A percentile compares a stretch with the other conserved stretches of the same genome.
Conservation (phyloP, 495 filamentous ascomycete species). For the Penicillium cosmopolitanum region DNA sequence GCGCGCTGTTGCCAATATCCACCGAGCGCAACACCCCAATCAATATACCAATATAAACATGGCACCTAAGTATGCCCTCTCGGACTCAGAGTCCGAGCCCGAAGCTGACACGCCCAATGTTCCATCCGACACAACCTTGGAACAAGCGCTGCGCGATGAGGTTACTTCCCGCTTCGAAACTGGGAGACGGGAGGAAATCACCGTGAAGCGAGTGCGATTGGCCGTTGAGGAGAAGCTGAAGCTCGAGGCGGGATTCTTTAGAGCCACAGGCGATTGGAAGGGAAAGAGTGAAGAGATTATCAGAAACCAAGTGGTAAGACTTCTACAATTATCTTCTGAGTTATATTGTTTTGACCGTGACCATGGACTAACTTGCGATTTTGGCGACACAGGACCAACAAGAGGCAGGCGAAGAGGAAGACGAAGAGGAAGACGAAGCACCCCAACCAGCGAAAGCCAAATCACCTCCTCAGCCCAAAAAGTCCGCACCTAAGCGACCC, state of each 20-base stretch:
- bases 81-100: conserved; percentile 40
- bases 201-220: conserved; percentile 74
- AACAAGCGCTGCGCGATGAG: conserved; percentile 60
- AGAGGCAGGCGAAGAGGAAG: conserved; percentile 24
- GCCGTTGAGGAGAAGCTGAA: conserved; percentile 65
- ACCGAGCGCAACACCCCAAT: neutral
- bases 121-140: conserved; percentile 45
- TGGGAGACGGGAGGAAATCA: conserved; percentile 66
- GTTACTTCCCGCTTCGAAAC: conserved; percentile 60
- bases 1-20: neutral
- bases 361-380: conserved; percentile 8
- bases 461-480: conserved; percentile 25
- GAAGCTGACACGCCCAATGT: conserved; percentile 11
- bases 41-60: conserved; percentile 24
- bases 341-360: neutral
- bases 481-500: conserved; percentile 32
- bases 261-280: conserved; percentile 69
- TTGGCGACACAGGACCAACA: conserved; percentile 31
- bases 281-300: conserved; percentile 76
- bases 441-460: conserved; percentile 13
- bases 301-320: conserved; percentile 67
- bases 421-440: conserved; percentile 9
- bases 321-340: too few species aligned
- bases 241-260: conserved; percentile 73
- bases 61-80: conserved; percentile 39